Conservation (phyloP, 2,329 filamentous ascomycete genomes). For the Aspergillus sclerotialis region DNA sequence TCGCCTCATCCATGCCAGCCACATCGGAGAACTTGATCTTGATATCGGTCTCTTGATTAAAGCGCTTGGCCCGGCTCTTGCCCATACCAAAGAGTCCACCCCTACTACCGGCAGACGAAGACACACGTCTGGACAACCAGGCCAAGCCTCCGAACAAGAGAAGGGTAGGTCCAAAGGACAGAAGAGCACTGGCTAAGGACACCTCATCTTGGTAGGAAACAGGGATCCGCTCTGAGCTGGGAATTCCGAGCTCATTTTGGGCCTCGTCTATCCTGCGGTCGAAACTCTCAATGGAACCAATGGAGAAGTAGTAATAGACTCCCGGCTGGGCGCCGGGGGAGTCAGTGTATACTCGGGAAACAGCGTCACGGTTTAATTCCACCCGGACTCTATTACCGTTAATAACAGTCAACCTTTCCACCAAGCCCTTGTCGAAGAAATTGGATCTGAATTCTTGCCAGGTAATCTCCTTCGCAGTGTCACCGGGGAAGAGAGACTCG, state of each 20-base stretch:
- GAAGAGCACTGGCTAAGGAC: slow-evolving; percentile 61
- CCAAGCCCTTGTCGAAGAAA: slow-evolving; percentile 91
- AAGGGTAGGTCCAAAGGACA: slow-evolving; percentile 81
- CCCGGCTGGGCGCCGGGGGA: slow-evolving; percentile 60
- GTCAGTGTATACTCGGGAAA: slow-evolving; percentile 66
- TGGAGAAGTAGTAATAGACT: slow-evolving; percentile 88
- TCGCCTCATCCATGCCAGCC: slow-evolving; percentile 96
- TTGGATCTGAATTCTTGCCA: slow-evolving; percentile 95
- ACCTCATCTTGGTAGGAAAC: slow-evolving; percentile 79
- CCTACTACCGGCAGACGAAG: slow-evolving; percentile 55
- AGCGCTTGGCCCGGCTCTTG: slow-evolving; percentile 91
- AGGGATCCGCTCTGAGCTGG: slow-evolving; percentile 80
- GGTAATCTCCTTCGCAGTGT: slow-evolving; percentile 73
- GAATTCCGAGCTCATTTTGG: slow-evolving; percentile 80
- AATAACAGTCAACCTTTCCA: slow-evolving; percentile 82
- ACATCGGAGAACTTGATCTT: slow-evolving; percentile 97
- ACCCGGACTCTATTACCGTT: slow-evolving; percentile 73
- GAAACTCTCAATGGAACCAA: slow-evolving; percentile 89
- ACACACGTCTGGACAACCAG: slow-evolving; percentile 71
- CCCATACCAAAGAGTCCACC: slow-evolving; percentile 92
- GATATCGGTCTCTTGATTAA: slow-evolving; percentile 93
- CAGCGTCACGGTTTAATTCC: slow-evolving; percentile 68
- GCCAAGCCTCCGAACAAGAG: slow-evolving; percentile 77
- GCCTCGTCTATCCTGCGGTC: slow-evolving; percentile 83
- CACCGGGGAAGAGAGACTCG: slow-evolving; percentile 58